Evolutionary conservation across 768 basidiomycete species (phyloP).

Genomic region (Phylloporus arenicola): DNA sequence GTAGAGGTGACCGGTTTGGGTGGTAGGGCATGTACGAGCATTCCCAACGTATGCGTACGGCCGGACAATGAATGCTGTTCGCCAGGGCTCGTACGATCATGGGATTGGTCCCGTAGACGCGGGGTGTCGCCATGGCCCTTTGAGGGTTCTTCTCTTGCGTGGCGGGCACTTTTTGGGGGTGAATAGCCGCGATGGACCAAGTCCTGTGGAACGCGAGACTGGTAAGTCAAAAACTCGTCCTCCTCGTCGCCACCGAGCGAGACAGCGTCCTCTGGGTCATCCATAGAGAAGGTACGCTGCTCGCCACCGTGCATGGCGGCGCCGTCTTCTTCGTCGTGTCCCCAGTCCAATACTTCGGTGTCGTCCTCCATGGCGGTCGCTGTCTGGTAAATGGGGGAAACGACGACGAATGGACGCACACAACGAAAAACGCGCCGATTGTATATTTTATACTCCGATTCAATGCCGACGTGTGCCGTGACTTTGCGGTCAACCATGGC

Average conservation of each 20-base stretch:
- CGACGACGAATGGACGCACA: constrained; percentile 10
- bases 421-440: constrained; percentile 8
- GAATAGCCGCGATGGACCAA: constrained; percentile 10
- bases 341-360: constrained; percentile 68
- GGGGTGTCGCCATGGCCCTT: constrained; percentile 4
- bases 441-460: constrained; percentile 14
- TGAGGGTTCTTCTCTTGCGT: constrained; percentile 12
- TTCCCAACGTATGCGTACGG: constrained; percentile 29
- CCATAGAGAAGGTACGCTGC: constrained; percentile 23
- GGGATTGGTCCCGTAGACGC: constrained; percentile 2
- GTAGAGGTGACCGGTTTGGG: constrained; percentile 55
- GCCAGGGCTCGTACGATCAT: constrained; percentile 9
- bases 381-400: constrained; percentile 7
- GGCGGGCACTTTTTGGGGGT: constrained; percentile 15
- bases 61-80: constrained; percentile 22
- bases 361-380: constrained; percentile 56
- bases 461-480: constrained; percentile 21
- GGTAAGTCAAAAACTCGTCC: constrained; percentile 49
- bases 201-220: constrained; percentile 32
- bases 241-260: constrained; percentile 73
- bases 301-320: constrained; percentile 42
- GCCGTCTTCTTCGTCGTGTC: constrained; percentile 43
- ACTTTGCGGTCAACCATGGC: constrained; percentile 22
- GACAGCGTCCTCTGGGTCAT: constrained; percentile 56
- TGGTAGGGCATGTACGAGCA: constrained; percentile 62